These are phyloP conservation scores for Cymbopogon citratus DNA, from an alignment of 176 grass and related monocot genomes.

Conservation along the genomic window DNA sequence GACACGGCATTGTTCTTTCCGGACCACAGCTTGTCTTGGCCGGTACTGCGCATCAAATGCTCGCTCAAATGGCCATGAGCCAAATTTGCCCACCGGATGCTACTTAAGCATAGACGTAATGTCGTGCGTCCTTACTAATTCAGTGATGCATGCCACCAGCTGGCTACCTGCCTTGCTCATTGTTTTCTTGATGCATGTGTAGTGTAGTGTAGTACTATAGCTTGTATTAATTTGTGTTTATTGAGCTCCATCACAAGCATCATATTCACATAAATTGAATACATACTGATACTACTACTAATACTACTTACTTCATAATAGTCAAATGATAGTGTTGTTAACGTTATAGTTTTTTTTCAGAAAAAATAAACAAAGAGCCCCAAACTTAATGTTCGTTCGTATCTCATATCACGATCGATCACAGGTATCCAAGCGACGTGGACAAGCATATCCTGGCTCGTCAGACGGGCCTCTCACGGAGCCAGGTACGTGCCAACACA, in stretches of 20 bases:
- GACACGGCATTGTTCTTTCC: not conserved
- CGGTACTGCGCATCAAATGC: slow-evolving; percentile 23
- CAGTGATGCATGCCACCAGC: not conserved
- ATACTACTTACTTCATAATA: not conserved
- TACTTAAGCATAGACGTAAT: slow-evolving; percentile 12
- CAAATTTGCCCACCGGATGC: not conserved
- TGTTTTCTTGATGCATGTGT: not conserved
- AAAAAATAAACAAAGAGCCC: not conserved
- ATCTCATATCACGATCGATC: not conserved
- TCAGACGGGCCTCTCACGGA: slow-evolving; percentile 84
- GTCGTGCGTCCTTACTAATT: not conserved
- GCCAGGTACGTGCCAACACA: slow-evolving; percentile 49
- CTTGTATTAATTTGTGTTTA: not conserved
- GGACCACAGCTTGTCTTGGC: slow-evolving; percentile 31
- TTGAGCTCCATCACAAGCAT: not conserved
- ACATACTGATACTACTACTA: not conserved
- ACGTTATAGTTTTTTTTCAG: not conserved
- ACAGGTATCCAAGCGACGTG: slow-evolving; percentile 91
- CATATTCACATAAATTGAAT: not conserved
- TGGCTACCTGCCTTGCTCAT: not conserved
- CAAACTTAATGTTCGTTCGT: slow-evolving; percentile 3
- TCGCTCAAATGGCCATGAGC: slow-evolving; percentile 17
- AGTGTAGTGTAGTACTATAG: not conserved
- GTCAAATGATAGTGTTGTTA: not conserved
- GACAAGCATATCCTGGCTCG: slow-evolving; percentile 97